phyloP scores from a whole-genome alignment of 768 basidiomycete species.

The Boletus fagicola region DNA sequence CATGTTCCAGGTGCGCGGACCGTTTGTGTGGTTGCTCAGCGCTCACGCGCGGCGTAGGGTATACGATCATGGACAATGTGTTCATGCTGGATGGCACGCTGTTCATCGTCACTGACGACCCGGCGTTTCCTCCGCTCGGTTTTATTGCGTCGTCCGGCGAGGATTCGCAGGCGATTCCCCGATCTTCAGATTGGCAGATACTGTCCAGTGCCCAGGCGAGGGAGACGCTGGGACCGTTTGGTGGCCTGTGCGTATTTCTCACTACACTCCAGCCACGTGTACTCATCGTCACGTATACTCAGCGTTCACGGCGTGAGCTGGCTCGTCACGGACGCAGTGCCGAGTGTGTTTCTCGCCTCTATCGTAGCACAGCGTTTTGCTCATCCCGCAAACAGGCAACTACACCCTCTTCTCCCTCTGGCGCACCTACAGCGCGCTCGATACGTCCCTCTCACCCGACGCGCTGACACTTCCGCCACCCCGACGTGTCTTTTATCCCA shows the following conservation, averaged over 20 bases:
- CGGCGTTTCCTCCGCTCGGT: slow-evolving; percentile 54
- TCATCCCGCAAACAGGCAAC: slow-evolving; percentile 42
- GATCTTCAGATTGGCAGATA: slow-evolving; percentile 56
- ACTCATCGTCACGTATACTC: not conserved
- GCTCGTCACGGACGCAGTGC: slow-evolving; percentile 53
- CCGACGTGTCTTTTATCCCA: slow-evolving; percentile 71
- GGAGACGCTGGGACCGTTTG: slow-evolving; percentile 47
- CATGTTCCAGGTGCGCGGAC: slow-evolving; percentile 62
- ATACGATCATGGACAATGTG: slow-evolving; percentile 81
- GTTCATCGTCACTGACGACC: slow-evolving; percentile 71
- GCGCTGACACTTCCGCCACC: slow-evolving; percentile 59
- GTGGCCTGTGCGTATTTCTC: slow-evolving; percentile 47
- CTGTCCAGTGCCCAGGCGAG: slow-evolving; percentile 52
- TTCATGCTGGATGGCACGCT: slow-evolving; percentile 69
- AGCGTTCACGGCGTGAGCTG: slow-evolving; percentile 71
- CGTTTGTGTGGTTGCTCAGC: not conserved
- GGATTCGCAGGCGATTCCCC: slow-evolving; percentile 39
- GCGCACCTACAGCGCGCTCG: slow-evolving; percentile 70
- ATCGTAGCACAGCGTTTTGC: not conserved
- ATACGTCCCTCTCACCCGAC: slow-evolving; percentile 45
- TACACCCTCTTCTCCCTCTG: slow-evolving; percentile 75
- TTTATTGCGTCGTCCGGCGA: slow-evolving; percentile 45
- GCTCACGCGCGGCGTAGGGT: slow-evolving; percentile 48
- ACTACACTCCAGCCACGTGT: not conserved
- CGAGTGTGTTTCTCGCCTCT: slow-evolving; percentile 42